Evolutionary conservation across 176 grass and related monocot genomes (phyloP).

Genomic region (Cymbopogon citratus): DNA sequence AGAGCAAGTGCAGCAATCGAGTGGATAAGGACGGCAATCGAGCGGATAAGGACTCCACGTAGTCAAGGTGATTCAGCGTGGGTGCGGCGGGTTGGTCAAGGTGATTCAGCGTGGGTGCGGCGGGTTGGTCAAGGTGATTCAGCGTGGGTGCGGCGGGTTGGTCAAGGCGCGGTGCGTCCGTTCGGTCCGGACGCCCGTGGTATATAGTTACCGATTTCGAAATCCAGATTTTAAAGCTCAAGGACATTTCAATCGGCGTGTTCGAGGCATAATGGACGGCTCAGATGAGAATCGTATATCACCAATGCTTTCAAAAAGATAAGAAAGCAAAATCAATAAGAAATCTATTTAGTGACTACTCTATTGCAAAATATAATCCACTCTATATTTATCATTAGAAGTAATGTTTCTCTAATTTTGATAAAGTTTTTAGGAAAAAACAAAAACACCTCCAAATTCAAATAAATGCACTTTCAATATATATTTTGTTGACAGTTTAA

Average conservation of each 20-base stretch:
- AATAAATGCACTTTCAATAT: not conserved
- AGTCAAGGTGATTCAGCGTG: too few relatives aligned
- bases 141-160: too few relatives aligned
- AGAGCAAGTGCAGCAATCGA: too few relatives aligned
- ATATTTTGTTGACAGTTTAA: not conserved
- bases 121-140: too few relatives aligned
- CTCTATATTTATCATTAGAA: not conserved
- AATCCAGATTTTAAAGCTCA: not conserved
- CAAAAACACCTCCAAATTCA: not conserved
- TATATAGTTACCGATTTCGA: not conserved
- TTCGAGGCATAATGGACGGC: not conserved
- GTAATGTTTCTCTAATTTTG: not conserved
- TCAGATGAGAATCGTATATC: not conserved
- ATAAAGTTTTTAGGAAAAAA: not conserved
- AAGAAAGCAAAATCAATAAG: not conserved
- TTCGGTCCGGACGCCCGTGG: too few relatives aligned
- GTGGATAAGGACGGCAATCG: too few relatives aligned
- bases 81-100: too few relatives aligned
- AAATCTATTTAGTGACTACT: not conserved
- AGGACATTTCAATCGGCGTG: not conserved
- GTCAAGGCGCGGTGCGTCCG: too few relatives aligned
- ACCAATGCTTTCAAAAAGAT: not conserved
- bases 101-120: too few relatives aligned
- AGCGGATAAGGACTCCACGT: too few relatives aligned
- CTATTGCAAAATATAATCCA: not conserved